Conservation (phyloP, 2,329 filamentous ascomycete genomes). For the Neoascochyta sp. region DNA sequence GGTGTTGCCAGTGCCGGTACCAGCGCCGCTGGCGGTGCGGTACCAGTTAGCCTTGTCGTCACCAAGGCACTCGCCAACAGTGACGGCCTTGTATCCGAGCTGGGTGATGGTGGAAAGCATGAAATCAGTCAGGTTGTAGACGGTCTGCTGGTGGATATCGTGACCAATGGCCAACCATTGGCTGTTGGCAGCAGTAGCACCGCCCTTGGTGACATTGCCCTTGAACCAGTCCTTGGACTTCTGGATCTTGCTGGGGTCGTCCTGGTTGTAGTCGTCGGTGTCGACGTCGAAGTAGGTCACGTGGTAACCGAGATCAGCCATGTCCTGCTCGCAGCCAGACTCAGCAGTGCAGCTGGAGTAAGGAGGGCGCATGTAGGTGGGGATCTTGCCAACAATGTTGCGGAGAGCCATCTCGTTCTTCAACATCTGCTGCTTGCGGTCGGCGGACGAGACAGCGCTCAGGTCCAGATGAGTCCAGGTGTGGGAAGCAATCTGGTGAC, state of each 20-base stretch:
- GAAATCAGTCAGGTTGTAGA: slow-evolving; percentile 42
- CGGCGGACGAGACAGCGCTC: slow-evolving; percentile 41
- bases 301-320: slow-evolving; percentile 53
- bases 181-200: slow-evolving; percentile 18
- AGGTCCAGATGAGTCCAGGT: slow-evolving; percentile 54
- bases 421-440: slow-evolving; percentile 49
- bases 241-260: slow-evolving; percentile 47
- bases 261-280: slow-evolving; percentile 59
- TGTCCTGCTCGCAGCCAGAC: slow-evolving; percentile 41
- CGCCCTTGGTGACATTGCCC: slow-evolving; percentile 40
- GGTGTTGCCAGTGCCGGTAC: slow-evolving; percentile 8
- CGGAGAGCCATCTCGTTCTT: slow-evolving; percentile 55
- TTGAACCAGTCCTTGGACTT: slow-evolving; percentile 55
- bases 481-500: slow-evolving; percentile 60
- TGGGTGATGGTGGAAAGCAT: slow-evolving; percentile 42
- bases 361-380: slow-evolving; percentile 53
- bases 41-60: slow-evolving; percentile 49
- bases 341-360: slow-evolving; percentile 46
- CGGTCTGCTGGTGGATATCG: slow-evolving; percentile 48
- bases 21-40: slow-evolving; percentile 38
- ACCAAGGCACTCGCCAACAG: slow-evolving; percentile 47
- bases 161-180: slow-evolving; percentile 54
- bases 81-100: slow-evolving; percentile 45
- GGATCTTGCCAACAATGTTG: slow-evolving; percentile 55
- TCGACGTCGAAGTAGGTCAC: slow-evolving; percentile 61